Evolutionary conservation across 2,329 filamentous ascomycete genomes (phyloP), one percentile per base, ranked within the genome.

Genomic region (Colletotrichum endophyticum): DNA sequence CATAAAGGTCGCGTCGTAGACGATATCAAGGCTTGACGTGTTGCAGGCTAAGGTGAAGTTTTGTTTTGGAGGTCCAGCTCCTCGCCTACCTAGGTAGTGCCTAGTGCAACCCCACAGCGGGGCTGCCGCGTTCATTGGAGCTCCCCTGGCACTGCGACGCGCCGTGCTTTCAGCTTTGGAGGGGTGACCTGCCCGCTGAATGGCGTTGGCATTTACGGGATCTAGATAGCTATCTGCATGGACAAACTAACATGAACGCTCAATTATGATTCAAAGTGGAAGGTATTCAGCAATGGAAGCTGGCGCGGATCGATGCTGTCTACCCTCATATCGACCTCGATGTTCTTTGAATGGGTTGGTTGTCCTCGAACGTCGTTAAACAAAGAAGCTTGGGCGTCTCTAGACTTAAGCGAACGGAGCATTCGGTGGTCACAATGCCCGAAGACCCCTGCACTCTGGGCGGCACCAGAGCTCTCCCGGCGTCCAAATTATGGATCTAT

Each of bases 61-160:
- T 73, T 76, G 56, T 61, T 28, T 62, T 36, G 73, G 63, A 73
- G 44, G 70, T 75, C 25, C 11, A 72, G 36, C 19, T 62, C 22
- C 32, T 61, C 56, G 69, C 49, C 70, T 66, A 44, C 32, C 30
- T 13, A 28, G 34, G 56, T 49, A 49, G 9, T 49, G 39, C 27
- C 27, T 44, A 30, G 69, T 36, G 63, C 15, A 76, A 68, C 73
- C 70, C 73, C 73, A 76, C 73, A 73, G 73, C 64, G 73, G 73
- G 70, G 70, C 70, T 49, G 56, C 63, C n/a, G 39, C 57, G 57
- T 53, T 64, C 56, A 69, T 67, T 73, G 67, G 72, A 66, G 61
- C 67, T 71, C 27, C 44, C 49, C 59, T 30, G 61, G 32, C 66
- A 39, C 30, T 70, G 72, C 70, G 66, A 56, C 32, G 69, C 36